A percentile compares a stretch with the other conserved stretches of the same genome.
Evolutionary conservation across 768 basidiomycete genomes (phyloP).

Genomic region (Tubosaeta brunneosetosa): DNA sequence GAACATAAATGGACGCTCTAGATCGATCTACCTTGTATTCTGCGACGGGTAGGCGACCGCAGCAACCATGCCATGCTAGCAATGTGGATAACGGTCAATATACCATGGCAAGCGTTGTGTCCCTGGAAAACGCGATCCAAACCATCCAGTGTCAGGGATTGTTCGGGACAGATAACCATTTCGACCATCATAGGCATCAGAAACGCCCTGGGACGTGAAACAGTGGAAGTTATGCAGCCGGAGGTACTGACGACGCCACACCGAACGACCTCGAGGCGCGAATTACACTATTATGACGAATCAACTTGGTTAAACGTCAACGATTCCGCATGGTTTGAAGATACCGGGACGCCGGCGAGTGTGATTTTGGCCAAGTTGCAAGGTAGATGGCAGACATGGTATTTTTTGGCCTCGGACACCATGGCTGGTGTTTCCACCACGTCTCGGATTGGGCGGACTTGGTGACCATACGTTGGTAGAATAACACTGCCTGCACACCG

Average conservation of each 20-base stretch:
- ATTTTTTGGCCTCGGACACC: neutral
- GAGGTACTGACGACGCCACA: neutral
- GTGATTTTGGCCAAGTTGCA: neutral
- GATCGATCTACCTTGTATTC: slow-evolving; percentile 8
- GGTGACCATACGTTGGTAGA: slow-evolving; percentile 2
- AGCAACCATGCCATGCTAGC: neutral
- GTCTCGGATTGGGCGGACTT: neutral
- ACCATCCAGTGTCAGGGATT: slow-evolving; percentile 24
- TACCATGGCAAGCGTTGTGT: slow-evolving; percentile 5
- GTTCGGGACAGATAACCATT: slow-evolving; percentile 2
- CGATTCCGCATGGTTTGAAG: neutral
- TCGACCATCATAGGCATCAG: neutral
- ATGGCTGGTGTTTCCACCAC: neutral
- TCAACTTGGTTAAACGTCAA: neutral
- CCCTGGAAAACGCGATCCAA: slow-evolving; percentile 6
- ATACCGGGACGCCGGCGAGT: neutral
- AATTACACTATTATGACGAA: neutral
- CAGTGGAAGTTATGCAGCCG: neutral
- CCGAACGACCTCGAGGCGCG: neutral
- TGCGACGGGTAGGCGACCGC: neutral
- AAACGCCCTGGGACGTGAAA: neutral
- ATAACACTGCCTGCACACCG: neutral
- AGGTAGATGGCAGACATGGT: neutral
- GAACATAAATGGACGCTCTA: slow-evolving; percentile 2
- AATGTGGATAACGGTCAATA: slow-evolving; percentile 1